phyloP scores from a whole-genome alignment of 2,329 filamentous ascomycete genomes.

The Colletotrichum australisinense region DNA sequence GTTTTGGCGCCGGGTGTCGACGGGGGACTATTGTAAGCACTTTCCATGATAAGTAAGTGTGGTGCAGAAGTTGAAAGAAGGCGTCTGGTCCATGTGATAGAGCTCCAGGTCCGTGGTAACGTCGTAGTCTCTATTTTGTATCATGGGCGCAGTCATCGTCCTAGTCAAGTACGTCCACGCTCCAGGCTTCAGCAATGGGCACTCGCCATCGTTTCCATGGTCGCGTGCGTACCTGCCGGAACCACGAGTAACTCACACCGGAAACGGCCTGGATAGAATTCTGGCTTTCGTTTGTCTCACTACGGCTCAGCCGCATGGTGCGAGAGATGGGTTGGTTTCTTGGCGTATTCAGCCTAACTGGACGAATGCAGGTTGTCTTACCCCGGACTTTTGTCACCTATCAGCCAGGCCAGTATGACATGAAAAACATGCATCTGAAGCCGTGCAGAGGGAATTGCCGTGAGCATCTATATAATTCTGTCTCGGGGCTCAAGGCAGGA shows the following conservation, averaged over 20 bases:
- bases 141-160: too few relatives aligned
- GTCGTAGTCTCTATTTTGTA: background rate
- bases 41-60: background rate
- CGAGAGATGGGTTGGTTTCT: background rate
- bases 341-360: background rate
- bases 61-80: background rate
- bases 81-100: background rate
- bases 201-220: background rate
- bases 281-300: background rate
- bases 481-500: background rate
- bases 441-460: too few relatives aligned
- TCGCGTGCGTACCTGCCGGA: background rate
- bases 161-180: too few relatives aligned
- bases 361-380: constrained; percentile 4
- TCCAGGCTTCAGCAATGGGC: too few relatives aligned
- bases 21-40: background rate
- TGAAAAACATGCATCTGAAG: background rate
- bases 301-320: background rate
- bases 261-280: background rate
- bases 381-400: background rate
- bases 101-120: background rate
- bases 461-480: background rate
- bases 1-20: background rate
- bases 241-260: background rate
- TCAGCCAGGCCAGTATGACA: background rate